These are phyloP conservation scores for Strobilomyces echinocephalus DNA, from an alignment of 768 basidiomycete genomes.

Conservation along the genomic window DNA sequence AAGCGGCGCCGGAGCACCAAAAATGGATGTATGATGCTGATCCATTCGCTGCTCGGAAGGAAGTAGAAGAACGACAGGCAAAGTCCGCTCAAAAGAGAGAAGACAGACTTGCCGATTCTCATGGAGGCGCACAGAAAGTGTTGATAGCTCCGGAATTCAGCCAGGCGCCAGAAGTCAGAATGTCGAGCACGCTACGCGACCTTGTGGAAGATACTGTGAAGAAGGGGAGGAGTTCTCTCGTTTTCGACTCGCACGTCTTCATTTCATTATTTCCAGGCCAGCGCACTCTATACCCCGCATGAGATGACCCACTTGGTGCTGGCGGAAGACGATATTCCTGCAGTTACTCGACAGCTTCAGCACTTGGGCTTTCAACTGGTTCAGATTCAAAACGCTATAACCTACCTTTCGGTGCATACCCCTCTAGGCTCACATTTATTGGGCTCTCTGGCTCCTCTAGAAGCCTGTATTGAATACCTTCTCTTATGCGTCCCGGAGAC, in stretches of 20 bases:
- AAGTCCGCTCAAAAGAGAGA: conserved; percentile 48
- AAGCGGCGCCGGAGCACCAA: conserved; percentile 58
- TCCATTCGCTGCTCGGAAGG: conserved; percentile 72
- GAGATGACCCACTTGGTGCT: conserved; percentile 35
- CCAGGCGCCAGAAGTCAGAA: conserved; percentile 70
- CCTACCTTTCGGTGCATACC: conserved; percentile 56
- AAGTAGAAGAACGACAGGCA: conserved; percentile 62
- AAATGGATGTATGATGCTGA: conserved; percentile 87
- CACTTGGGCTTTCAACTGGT: conserved; percentile 60
- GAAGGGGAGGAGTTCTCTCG: conserved; percentile 42
- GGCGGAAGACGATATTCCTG: conserved; percentile 37
- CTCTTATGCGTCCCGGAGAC: conserved; percentile 82
- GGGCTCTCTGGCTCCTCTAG: conserved; percentile 52
- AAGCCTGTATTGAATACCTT: conserved; percentile 82
- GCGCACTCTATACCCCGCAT: conserved; percentile 44
- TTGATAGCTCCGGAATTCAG: conserved; percentile 36
- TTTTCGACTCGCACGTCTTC: not conserved
- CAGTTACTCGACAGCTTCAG: conserved; percentile 51
- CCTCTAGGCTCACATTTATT: conserved; percentile 60
- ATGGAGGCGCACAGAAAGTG: conserved; percentile 14
- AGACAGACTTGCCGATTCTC: conserved; percentile 17
- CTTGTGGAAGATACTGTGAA: conserved; percentile 78
- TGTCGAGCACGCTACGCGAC: conserved; percentile 73
- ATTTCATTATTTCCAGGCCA: conserved; percentile 35
- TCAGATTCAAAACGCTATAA: conserved; percentile 49